A percentile compares a stretch with the other conserved stretches of the same genome.
Conservation (phyloP, 2,329 filamentous ascomycete genomes). For the Colletotrichum sp. region DNA sequence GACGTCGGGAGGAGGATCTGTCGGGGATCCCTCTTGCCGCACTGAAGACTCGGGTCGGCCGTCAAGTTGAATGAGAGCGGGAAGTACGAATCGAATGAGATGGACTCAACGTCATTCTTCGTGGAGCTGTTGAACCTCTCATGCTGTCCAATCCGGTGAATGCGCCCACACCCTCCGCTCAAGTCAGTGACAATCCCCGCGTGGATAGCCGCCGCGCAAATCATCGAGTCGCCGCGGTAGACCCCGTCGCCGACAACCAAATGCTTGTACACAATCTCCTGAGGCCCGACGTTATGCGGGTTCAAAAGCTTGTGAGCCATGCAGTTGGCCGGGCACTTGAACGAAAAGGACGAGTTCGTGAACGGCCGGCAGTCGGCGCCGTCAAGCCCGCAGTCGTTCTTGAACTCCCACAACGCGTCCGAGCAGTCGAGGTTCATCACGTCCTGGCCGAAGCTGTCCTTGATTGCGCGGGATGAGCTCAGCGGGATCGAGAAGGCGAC, state of each 20-base stretch:
- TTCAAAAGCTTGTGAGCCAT: slow-evolving; percentile 69
- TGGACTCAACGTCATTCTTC: slow-evolving; percentile 75
- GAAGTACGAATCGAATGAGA: slow-evolving; percentile 86
- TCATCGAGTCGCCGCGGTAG: slow-evolving; percentile 89
- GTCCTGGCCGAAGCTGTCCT: not conserved
- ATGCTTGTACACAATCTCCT: slow-evolving; percentile 66
- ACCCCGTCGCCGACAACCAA: slow-evolving; percentile 74
- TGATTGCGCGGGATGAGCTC: not conserved
- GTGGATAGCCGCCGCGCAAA: slow-evolving; percentile 86
- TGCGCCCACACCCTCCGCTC: slow-evolving; percentile 81
- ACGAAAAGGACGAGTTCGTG: slow-evolving; percentile 70
- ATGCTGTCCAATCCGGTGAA: slow-evolving; percentile 73
- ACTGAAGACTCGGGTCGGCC: slow-evolving; percentile 55
- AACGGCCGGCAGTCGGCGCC: slow-evolving; percentile 80
- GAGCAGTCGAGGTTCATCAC: slow-evolving; percentile 8
- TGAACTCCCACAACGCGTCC: slow-evolving; percentile 12
- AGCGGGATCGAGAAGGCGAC: slow-evolving; percentile 3
- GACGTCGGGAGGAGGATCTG: slow-evolving; percentile 89
- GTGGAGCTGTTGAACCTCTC: slow-evolving; percentile 66
- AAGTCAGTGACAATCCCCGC: slow-evolving; percentile 75
- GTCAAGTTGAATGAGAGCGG: slow-evolving; percentile 85
- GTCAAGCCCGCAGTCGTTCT: slow-evolving; percentile 67
- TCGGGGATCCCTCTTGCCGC: slow-evolving; percentile 76
- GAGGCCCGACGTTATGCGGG: slow-evolving; percentile 75
- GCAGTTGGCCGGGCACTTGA: slow-evolving; percentile 78